Evolutionary conservation across 2,329 filamentous ascomycete genomes (phyloP).

Genomic region (Cercospora sojina): DNA sequence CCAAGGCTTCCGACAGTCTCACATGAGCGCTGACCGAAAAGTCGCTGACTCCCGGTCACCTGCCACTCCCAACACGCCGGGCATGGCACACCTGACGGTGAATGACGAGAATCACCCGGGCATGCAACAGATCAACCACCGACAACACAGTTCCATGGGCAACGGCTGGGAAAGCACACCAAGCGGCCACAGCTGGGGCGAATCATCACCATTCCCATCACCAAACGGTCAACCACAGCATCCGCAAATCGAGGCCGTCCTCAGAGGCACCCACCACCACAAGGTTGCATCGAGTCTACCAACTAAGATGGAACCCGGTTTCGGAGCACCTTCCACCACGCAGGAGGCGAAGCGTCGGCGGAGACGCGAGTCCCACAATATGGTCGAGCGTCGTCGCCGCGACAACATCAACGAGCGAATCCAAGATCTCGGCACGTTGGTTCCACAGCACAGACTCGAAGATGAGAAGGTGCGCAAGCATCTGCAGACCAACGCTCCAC

Average conservation of each 20-base stretch:
- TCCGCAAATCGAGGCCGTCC: slow-evolving; percentile 81
- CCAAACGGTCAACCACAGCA: slow-evolving; percentile 64
- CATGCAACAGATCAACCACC: slow-evolving; percentile 51
- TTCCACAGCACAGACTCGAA: slow-evolving; percentile 87
- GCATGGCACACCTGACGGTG: slow-evolving; percentile 70
- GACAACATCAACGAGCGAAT: slow-evolving; percentile 99
- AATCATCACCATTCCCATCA: slow-evolving; percentile 84
- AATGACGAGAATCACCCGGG: slow-evolving; percentile 48
- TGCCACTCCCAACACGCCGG: slow-evolving; percentile 82
- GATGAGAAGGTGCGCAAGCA: slow-evolving; percentile 97
- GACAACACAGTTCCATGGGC: slow-evolving; percentile 49
- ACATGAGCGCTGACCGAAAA: slow-evolving; percentile 55
- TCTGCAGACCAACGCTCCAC: slow-evolving; percentile 83
- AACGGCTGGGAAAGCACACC: slow-evolving; percentile 88
- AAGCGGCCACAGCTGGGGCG: slow-evolving; percentile 70
- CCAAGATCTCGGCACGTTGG: slow-evolving; percentile 89
- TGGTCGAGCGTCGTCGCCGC: slow-evolving; percentile 88
- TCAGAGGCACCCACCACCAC: slow-evolving; percentile 75
- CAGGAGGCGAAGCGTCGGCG: slow-evolving; percentile 93
- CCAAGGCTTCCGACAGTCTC: slow-evolving; percentile 32
- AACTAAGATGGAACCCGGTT: slow-evolving; percentile 69
- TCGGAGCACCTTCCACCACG: slow-evolving; percentile 61
- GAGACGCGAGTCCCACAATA: slow-evolving; percentile 89
- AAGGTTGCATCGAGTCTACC: slow-evolving; percentile 66
- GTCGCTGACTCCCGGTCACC: slow-evolving; percentile 73